Percentiles rank a stretch among this genome's conserved stretches.
These are phyloP conservation scores for Cucurbitaria berberidis DNA, from an alignment of 2,329 filamentous ascomycete species.

Conservation along the genomic window DNA sequence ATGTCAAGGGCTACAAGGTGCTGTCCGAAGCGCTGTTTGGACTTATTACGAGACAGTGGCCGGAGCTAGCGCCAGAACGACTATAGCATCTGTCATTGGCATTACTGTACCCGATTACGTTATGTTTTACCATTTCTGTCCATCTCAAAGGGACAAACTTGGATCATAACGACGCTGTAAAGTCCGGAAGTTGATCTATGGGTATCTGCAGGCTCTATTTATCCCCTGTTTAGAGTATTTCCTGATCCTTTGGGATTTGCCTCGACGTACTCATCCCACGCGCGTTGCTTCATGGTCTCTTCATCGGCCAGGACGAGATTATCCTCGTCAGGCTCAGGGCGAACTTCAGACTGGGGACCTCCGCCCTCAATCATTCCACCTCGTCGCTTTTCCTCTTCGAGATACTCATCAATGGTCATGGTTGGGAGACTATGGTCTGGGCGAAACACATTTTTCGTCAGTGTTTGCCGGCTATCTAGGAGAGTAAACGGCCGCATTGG, in stretches of 20 bases:
- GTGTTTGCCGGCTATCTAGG: conserved; percentile 74
- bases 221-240: conserved; percentile 82
- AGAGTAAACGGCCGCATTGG: conserved; percentile 92
- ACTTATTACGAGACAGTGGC: conserved; percentile 36
- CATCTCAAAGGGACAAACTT: neutral
- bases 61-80: conserved; percentile 35
- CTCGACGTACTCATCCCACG: conserved; percentile 95
- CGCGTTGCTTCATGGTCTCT: conserved; percentile 90
- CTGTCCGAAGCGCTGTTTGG: conserved; percentile 31
- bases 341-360: conserved; percentile 73
- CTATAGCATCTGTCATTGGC: conserved; percentile 7
- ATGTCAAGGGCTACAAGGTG: conserved; percentile 38
- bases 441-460: conserved; percentile 82
- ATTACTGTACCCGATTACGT: neutral
- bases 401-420: conserved; percentile 97
- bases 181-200: neutral
- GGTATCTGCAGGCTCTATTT: conserved; percentile 17
- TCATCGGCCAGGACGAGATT: conserved; percentile 84
- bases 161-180: neutral
- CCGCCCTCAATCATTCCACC: conserved; percentile 93
- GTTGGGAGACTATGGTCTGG: conserved; percentile 93
- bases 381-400: conserved; percentile 84
- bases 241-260: conserved; percentile 84
- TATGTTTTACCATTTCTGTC: neutral
- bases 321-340: conserved; percentile 84